phyloP scores from a whole-genome alignment of 768 basidiomycete genomes.

The Porphyrellus cyaneotinctus region DNA sequence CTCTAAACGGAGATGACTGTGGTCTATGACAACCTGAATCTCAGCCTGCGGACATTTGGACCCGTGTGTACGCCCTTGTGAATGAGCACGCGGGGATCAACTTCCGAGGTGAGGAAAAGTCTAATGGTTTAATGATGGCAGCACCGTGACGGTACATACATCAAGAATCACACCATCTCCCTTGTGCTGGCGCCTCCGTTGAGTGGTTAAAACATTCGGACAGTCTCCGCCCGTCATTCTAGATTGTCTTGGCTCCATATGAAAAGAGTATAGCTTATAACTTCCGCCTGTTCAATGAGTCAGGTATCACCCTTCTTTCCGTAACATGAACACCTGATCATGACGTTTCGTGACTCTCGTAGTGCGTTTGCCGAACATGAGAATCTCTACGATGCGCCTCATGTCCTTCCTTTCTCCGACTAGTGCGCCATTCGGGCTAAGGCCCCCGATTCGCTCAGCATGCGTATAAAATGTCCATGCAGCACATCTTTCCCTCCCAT shows the following conservation, averaged over 20 bases:
- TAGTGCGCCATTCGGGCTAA: background rate
- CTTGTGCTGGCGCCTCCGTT: background rate
- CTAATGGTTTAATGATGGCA: no score
- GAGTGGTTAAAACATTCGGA: background rate
- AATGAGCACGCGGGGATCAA: background rate
- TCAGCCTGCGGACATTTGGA: conserved; percentile 2
- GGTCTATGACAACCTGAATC: background rate
- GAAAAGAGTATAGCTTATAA: background rate
- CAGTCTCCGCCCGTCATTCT: background rate
- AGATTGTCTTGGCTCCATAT: background rate
- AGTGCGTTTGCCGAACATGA: background rate
- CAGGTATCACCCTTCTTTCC: background rate
- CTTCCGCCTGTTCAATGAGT: background rate
- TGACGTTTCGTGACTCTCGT: background rate
- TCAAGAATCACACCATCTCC: background rate
- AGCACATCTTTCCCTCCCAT: background rate
- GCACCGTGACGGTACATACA: background rate
- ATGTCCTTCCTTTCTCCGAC: conserved; percentile 3
- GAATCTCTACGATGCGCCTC: background rate
- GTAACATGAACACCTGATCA: background rate
- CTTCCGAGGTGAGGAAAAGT: background rate
- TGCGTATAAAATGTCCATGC: conserved; percentile 19
- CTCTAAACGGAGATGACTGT: conserved; percentile 8
- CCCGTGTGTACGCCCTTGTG: background rate
- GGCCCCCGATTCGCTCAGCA: background rate